Evolutionary conservation across 768 basidiomycete genomes (phyloP).

Genomic region (Fomitopsis pulvina): DNA sequence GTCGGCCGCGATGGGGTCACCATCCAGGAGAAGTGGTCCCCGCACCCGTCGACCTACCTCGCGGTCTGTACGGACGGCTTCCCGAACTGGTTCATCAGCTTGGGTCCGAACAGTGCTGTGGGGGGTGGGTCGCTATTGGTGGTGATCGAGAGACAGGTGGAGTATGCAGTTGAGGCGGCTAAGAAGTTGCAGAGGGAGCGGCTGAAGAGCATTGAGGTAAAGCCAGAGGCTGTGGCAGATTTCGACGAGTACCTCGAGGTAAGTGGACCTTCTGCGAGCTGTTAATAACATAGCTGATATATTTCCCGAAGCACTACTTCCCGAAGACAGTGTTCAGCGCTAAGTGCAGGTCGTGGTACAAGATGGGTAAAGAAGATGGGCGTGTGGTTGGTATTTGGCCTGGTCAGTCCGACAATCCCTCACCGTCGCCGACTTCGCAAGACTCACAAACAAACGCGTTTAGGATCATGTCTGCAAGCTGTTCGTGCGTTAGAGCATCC

Average conservation of each 20-base stretch:
- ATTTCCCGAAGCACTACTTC: slow-evolving; percentile 35
- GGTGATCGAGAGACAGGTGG: slow-evolving; percentile 48
- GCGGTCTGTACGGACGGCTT: slow-evolving; percentile 54
- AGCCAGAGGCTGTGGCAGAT: slow-evolving; percentile 51
- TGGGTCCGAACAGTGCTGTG: slow-evolving; percentile 53
- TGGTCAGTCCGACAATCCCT: slow-evolving; percentile 27
- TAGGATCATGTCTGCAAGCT: slow-evolving; percentile 50
- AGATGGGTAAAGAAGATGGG: slow-evolving; percentile 51
- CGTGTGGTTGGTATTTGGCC: slow-evolving; percentile 55
- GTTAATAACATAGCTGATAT: not conserved
- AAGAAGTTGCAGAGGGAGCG: slow-evolving; percentile 58
- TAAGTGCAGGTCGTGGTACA: slow-evolving; percentile 61
- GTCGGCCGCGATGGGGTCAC: slow-evolving; percentile 46
- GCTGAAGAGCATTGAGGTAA: slow-evolving; percentile 54
- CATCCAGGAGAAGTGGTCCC: slow-evolving; percentile 46
- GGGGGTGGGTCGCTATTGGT: slow-evolving; percentile 51
- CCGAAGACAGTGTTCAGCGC: slow-evolving; percentile 50
- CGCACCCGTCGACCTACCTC: slow-evolving; percentile 53
- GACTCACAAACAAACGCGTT: not conserved
- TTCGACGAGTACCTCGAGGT: slow-evolving; percentile 58
- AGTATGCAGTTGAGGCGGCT: slow-evolving; percentile 48
- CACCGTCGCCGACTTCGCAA: not conserved
- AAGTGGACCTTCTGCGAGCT: slow-evolving; percentile 6
- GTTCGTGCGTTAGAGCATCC: slow-evolving; percentile 42
- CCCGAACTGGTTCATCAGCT: slow-evolving; percentile 58